phyloP scores from a whole-genome alignment of 306 rosid genomes.

The Calophaca sinica region DNA sequence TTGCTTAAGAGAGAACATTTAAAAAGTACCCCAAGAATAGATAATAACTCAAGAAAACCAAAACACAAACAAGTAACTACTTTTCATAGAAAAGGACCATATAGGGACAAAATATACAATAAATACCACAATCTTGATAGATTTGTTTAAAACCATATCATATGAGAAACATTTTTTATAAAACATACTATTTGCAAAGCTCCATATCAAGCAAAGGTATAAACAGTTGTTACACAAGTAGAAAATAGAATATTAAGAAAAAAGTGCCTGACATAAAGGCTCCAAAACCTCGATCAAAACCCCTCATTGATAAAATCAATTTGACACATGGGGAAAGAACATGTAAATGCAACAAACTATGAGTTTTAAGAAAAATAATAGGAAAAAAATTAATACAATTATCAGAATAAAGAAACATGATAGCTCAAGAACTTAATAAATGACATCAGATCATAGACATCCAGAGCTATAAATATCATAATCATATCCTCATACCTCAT shows the following conservation, averaged over 20 bases:
- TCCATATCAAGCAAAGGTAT: slow-evolving; percentile 10
- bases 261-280: slow-evolving; percentile 1
- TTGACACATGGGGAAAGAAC: background rate
- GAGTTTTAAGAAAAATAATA: slow-evolving; percentile 8
- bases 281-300: slow-evolving; percentile 20
- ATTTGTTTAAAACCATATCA: background rate
- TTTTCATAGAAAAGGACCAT: slow-evolving; percentile 20
- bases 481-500: slow-evolving; percentile 67
- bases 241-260: slow-evolving; percentile 1
- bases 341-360: slow-evolving; percentile 18
- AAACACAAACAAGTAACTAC: slow-evolving; percentile 25
- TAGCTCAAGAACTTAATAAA: slow-evolving; percentile 29
- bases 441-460: slow-evolving; percentile 12
- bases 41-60: slow-evolving; percentile 16
- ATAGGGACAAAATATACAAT: background rate
- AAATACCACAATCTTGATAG: slow-evolving; percentile 29
- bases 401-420: background rate
- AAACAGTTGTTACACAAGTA: background rate
- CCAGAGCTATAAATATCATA: slow-evolving; percentile 29
- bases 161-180: slow-evolving; percentile 16
- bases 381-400: slow-evolving; percentile 2
- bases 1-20: slow-evolving; percentile 5
- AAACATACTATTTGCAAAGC: background rate
- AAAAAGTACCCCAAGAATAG: slow-evolving; percentile 26
- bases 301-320: slow-evolving; percentile 11